Evolutionary conservation across 2,329 filamentous ascomycete species (phyloP).

Genomic region (Diplodia mutila): DNA sequence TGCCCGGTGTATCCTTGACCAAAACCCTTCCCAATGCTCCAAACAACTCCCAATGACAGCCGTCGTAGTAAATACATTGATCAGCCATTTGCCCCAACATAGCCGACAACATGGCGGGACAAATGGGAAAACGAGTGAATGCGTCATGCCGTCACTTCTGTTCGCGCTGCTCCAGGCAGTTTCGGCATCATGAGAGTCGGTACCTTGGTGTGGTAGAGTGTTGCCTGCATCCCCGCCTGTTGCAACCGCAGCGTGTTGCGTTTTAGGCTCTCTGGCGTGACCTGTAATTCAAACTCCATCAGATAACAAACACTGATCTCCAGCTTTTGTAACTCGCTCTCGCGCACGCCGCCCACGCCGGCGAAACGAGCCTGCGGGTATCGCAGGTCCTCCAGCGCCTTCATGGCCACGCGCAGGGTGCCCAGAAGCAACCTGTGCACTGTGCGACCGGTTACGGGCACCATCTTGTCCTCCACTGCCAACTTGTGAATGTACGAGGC

Average conservation of each 20-base stretch:
- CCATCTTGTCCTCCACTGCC: conserved; percentile 70
- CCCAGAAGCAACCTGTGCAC: conserved; percentile 85
- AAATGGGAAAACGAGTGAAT: neutral
- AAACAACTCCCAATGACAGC: conserved; percentile 9
- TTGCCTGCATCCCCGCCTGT: conserved; percentile 44
- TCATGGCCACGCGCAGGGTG: conserved; percentile 85
- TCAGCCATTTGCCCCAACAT: conserved; percentile 8
- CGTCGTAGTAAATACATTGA: neutral
- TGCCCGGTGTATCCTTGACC: neutral
- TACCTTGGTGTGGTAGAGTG: conserved; percentile 39
- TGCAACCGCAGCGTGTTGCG: conserved; percentile 42
- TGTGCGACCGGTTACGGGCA: conserved; percentile 81
- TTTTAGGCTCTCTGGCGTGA: conserved; percentile 41
- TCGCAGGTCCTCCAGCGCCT: conserved; percentile 88
- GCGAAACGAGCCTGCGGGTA: conserved; percentile 85
- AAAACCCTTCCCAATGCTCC: conserved; percentile 6
- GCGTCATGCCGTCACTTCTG: conserved; percentile 22
- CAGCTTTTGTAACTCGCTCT: conserved; percentile 76
- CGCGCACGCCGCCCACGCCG: conserved; percentile 84
- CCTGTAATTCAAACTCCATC: conserved; percentile 46
- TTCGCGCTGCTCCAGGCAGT: conserved; percentile 27
- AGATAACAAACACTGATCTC: conserved; percentile 72
- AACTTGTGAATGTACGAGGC: conserved; percentile 86
- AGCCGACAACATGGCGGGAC: neutral
- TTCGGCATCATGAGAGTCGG: conserved; percentile 41